phyloP scores from a whole-genome alignment of 176 grass and related monocot genomes.

The Phoenix roebelenii region DNA sequence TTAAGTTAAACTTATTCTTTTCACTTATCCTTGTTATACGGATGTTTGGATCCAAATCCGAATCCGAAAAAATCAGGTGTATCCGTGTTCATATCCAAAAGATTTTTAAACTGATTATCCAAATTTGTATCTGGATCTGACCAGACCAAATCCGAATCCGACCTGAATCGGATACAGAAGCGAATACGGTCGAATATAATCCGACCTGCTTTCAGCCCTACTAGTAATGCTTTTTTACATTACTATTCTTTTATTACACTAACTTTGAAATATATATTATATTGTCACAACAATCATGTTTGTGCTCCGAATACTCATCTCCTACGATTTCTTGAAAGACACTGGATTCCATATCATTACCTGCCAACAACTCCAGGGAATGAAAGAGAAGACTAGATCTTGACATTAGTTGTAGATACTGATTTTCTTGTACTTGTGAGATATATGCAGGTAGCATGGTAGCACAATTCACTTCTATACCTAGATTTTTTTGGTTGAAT shows the following conservation, averaged over 20 bases:
- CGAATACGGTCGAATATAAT: no score
- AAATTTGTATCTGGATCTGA: no score
- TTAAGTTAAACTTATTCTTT: no score
- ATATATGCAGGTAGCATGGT: slow-evolving; percentile 82
- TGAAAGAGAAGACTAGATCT: slow-evolving; percentile 70
- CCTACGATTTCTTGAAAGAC: slow-evolving; percentile 62
- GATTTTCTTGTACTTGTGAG: slow-evolving; percentile 88
- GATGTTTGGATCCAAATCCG: no score
- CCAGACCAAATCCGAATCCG: no score
- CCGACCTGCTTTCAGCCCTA: no score
- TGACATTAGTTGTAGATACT: slow-evolving; percentile 55
- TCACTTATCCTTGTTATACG: no score
- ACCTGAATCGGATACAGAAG: no score
- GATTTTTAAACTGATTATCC: no score
- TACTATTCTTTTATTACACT: background rate
- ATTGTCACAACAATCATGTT: slow-evolving; percentile 61
- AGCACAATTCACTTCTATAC: no score
- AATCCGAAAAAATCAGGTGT: no score
- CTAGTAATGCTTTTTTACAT: background rate
- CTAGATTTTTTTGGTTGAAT: background rate
- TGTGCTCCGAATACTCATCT: slow-evolving; percentile 64
- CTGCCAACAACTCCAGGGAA: slow-evolving; percentile 52
- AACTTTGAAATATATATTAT: background rate
- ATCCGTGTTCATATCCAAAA: no score
- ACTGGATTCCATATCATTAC: slow-evolving; percentile 81